Evolutionary conservation across 1,284 basidiomycete genomes (phyloP), one percentile per base, ranked within the genome.

Genomic region (Tilletia setariae): DNA sequence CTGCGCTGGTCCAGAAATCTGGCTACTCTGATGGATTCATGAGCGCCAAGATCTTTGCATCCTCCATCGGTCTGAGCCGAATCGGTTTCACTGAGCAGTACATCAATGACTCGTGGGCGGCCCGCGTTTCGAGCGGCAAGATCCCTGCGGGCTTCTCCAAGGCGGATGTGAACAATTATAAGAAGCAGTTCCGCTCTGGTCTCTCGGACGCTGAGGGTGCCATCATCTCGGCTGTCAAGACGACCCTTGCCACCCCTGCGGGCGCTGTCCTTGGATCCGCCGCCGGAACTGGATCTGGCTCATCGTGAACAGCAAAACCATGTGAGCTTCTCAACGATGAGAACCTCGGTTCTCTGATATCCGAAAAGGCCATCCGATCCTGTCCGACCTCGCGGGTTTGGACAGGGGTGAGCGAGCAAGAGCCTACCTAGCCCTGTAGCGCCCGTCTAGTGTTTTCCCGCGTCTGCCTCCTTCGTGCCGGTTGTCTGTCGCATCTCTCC

Each of bases 11-110:
- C 35, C 42, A 49, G 8, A 56, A 65, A 40, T 56, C 65, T 8
- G 90, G 89, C 2, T 90, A 89, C 79, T 84, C 84, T 13, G 88
- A 90, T 73, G 90, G 90, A 1, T 88, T 87, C 76, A 80, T 85
- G 19, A 87, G 89, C 0, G 88, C 88, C 3, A 86, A 86, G 76
- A 85, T 86, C 16, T 90, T 91, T 77, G 88, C 88, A 2, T 64
- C 76, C 7, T 68, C 69, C 6, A 80, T 84, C 32, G 83, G 86
- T 66, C 84, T 85, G 74, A 89, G 88, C 30, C 86, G 86, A 73
- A 85, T 91, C 0, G 90, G 89, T 1, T 91, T 90, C 79, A 82
- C 82, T 11, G 86, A 85, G 9, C 90, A 91, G 76, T 90, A 87
- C 78, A 86, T 90, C 30, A 69, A 61, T 28, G 88, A 90, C 72